Evolutionary conservation across 352 stramenopile genomes (phyloP).

Genomic region (Globisporangium abappressorium): DNA sequence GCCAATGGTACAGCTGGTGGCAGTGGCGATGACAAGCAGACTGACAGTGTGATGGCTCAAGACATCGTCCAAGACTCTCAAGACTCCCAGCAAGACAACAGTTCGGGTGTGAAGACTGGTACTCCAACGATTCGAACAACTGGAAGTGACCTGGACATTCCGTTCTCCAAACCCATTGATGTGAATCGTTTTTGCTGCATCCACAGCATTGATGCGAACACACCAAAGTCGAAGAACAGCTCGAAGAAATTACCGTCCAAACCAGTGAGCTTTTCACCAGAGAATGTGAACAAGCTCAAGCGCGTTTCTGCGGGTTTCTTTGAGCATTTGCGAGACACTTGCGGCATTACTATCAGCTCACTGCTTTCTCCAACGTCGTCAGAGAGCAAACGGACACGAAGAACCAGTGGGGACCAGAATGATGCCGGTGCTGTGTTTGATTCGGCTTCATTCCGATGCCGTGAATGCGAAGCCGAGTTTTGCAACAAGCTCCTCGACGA

Average conservation of each 20-base stretch:
- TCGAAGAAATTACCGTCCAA: constrained; percentile 2
- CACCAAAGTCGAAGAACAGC: neutral
- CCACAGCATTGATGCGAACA: constrained; percentile 28
- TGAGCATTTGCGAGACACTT: constrained; percentile 40
- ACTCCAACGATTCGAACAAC: constrained; percentile 9
- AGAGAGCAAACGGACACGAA: neutral
- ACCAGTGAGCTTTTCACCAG: constrained; percentile 39
- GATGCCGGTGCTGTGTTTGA: constrained; percentile 32
- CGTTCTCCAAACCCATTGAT: constrained; percentile 53
- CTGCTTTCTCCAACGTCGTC: constrained; percentile 9
- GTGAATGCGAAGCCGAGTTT: constrained; percentile 43
- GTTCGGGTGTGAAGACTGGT: neutral
- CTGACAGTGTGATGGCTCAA: neutral
- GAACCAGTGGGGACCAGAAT: constrained; percentile 12
- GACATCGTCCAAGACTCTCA: neutral
- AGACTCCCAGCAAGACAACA: constrained; percentile 8
- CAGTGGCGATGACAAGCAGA: constrained; percentile 19
- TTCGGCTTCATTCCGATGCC: constrained; percentile 42
- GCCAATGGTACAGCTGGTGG: neutral
- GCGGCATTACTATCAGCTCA: constrained; percentile 17
- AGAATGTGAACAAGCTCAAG: constrained; percentile 53
- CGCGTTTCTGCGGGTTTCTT: constrained; percentile 54
- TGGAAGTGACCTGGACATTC: constrained; percentile 35
- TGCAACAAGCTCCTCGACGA: constrained; percentile 52
- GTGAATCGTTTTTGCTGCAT: constrained; percentile 44